Conservation (phyloP, 179 eudicot species). For the Carnegiea gigantea region DNA sequence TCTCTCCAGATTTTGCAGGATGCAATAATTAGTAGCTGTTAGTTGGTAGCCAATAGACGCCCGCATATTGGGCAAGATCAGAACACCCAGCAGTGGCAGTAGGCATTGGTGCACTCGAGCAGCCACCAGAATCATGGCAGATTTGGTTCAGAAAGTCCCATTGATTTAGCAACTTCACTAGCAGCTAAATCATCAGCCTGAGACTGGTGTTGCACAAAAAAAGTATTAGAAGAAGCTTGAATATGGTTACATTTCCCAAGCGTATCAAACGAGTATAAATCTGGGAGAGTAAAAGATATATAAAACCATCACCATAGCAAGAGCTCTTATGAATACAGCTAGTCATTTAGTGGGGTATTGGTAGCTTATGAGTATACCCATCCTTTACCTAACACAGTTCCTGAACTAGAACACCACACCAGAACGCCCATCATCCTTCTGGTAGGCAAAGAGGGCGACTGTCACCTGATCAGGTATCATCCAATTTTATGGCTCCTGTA, state of each 20-base stretch:
- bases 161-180: conserved; percentile 68
- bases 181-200: conserved; percentile 68
- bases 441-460: too few relatives aligned
- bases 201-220: conserved; percentile 43
- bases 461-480: too few relatives aligned
- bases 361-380: background rate
- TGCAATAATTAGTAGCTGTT: conserved; percentile 6
- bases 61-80: background rate
- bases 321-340: background rate
- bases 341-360: background rate
- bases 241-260: background rate
- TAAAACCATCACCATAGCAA: background rate
- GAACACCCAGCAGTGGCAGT: background rate
- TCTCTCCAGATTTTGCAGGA: background rate
- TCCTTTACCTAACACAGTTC: too few relatives aligned
- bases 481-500: background rate
- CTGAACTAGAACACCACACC: too few relatives aligned
- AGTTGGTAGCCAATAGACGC: background rate
- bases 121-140: conserved; percentile 40
- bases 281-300: background rate
- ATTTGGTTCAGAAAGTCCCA: conserved; percentile 69
- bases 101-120: background rate
- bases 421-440: too few relatives aligned
- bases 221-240: background rate
- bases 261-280: background rate